A percentile compares a stretch with the other conserved stretches of the same genome.
Conservation (phyloP, 148 eudicot genomes). For the Rhododendron henanense region DNA sequence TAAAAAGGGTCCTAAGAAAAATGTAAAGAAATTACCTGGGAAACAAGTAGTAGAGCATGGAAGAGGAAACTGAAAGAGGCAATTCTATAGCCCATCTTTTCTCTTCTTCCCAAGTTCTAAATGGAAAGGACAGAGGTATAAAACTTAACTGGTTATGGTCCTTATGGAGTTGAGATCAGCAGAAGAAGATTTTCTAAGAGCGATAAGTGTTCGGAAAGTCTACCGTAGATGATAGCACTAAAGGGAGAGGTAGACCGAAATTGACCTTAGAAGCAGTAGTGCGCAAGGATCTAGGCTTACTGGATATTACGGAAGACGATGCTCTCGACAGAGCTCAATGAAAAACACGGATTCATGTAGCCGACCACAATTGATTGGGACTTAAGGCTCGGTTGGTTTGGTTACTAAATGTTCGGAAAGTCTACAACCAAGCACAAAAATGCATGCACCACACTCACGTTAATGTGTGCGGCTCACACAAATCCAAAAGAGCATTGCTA, state of each 20-base stretch:
- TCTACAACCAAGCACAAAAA: background rate
- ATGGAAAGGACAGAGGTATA: background rate
- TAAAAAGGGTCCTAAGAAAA: background rate
- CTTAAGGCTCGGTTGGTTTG: too few species aligned
- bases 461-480: background rate
- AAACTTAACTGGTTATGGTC: background rate
- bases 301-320: too few species aligned
- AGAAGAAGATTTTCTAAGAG: background rate
- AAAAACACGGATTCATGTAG: too few species aligned
- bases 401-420: background rate
- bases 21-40: constrained; percentile 14
- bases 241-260: too few species aligned
- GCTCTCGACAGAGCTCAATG: too few species aligned
- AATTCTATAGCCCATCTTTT: constrained; percentile 8
- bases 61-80: constrained; percentile 14
- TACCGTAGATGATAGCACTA: too few species aligned
- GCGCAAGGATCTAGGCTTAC: too few species aligned
- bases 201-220: background rate
- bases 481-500: background rate
- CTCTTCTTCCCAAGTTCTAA: background rate
- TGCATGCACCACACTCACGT: background rate
- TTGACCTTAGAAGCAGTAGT: too few species aligned
- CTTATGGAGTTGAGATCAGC: background rate
- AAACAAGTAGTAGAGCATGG: constrained; percentile 10
- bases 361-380: too few species aligned